Evolutionary conservation across 2,329 filamentous ascomycete genomes (phyloP).

Genomic region (Hawksworthiomyces lignivorus): DNA sequence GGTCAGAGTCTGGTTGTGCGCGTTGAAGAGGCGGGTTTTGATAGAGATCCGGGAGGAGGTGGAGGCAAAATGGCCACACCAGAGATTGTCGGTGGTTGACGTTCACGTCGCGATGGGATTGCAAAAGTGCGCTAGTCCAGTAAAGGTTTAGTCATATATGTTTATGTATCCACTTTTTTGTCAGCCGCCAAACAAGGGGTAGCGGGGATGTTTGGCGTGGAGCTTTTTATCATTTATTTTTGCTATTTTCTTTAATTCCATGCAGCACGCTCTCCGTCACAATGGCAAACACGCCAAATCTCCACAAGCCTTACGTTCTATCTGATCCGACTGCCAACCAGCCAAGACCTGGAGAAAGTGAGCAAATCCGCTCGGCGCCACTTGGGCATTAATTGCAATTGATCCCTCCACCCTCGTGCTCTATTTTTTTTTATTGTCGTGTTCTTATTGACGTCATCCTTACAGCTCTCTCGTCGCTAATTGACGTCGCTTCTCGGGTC

Average conservation of each 20-base stretch:
- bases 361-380: no score
- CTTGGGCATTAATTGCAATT: no score
- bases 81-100: constrained; percentile 7
- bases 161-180: constrained; percentile 11
- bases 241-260: background rate
- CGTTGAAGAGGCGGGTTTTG: constrained; percentile 2
- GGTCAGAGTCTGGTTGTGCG: constrained; percentile 1
- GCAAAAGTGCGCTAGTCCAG: constrained; percentile 3
- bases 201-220: background rate
- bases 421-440: no score
- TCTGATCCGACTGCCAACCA: no score
- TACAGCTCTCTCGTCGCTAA: no score
- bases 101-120: constrained; percentile 17
- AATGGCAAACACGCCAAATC: background rate
- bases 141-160: constrained; percentile 2
- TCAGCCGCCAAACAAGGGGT: constrained; percentile 13
- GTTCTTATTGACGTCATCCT: no score
- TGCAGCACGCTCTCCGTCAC: no score
- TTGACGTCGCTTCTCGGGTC: no score
- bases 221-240: background rate
- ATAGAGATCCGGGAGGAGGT: background rate
- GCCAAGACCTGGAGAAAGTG: no score
- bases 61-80: constrained; percentile 9
- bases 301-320: no score
- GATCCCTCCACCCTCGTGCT: no score